phyloP scores from a whole-genome alignment of 768 basidiomycete genomes.

The Cyclocybe cylindracea region DNA sequence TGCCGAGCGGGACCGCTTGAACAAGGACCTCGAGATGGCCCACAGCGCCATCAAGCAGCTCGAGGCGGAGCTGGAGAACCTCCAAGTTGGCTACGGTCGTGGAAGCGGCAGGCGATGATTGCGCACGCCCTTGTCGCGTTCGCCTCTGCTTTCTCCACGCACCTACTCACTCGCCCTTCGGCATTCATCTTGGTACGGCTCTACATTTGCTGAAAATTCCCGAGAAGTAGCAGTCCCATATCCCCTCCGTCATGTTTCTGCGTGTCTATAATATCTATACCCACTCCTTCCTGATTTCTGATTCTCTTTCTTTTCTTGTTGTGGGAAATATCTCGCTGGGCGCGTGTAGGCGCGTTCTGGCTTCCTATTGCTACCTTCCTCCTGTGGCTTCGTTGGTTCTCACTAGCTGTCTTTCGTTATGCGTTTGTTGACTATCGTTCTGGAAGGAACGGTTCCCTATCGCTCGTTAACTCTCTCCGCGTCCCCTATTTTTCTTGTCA shows the following conservation, averaged over 20 bases:
- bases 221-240: conserved; percentile 1
- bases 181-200: background rate
- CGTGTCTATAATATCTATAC: conserved; percentile 2
- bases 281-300: conserved; percentile 5
- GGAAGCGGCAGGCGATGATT: conserved; percentile 66
- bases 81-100: conserved; percentile 84
- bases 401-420: background rate
- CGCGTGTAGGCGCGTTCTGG: no score
- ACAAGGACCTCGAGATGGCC: conserved; percentile 96
- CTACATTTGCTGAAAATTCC: background rate
- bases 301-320: conserved; percentile 5
- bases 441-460: background rate
- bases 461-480: background rate
- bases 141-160: background rate
- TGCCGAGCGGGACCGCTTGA: conserved; percentile 96
- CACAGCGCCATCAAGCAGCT: conserved; percentile 90
- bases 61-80: conserved; percentile 87
- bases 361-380: background rate
- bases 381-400: background rate
- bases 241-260: background rate
- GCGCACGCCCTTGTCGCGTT: background rate
- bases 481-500: background rate
- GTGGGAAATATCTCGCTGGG: conserved; percentile 13
- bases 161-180: background rate
- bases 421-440: background rate